These are phyloP conservation scores for Hemileia vastatrix DNA, from an alignment of 1,284 basidiomycete genomes.

Conservation along the genomic window DNA sequence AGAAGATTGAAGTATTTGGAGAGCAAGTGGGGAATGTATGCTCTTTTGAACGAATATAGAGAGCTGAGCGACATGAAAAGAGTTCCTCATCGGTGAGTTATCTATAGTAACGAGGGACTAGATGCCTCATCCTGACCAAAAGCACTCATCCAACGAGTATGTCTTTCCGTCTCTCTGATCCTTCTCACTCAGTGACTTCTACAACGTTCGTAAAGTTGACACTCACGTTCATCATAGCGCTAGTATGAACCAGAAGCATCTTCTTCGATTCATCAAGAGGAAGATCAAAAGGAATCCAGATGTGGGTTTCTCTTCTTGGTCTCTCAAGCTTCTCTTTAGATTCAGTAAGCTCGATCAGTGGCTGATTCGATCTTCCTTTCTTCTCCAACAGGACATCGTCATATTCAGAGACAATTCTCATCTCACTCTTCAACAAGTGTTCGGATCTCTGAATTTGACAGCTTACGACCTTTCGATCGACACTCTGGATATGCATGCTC, in stretches of 20 bases:
- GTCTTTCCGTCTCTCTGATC: not conserved
- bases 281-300: slow-evolving; percentile 72
- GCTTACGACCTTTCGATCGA: slow-evolving; percentile 44
- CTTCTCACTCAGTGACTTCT: slow-evolving; percentile 34
- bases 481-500: slow-evolving; percentile 45
- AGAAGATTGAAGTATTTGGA: slow-evolving; percentile 43
- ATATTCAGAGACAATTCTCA: slow-evolving; percentile 37
- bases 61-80: slow-evolving; percentile 43
- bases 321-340: not conserved
- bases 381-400: slow-evolving; percentile 32
- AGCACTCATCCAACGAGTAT: not conserved
- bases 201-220: slow-evolving; percentile 44
- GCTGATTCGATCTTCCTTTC: not conserved
- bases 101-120: not conserved
- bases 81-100: slow-evolving; percentile 35
- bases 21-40: slow-evolving; percentile 44
- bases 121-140: not conserved
- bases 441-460: slow-evolving; percentile 41
- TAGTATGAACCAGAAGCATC: slow-evolving; percentile 45
- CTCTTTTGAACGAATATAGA: slow-evolving; percentile 41
- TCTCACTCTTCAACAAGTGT: slow-evolving; percentile 41
- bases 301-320: too few relatives aligned
- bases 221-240: slow-evolving; percentile 44
- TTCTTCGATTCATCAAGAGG: slow-evolving; percentile 44
- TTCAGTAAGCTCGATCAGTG: not conserved